A percentile compares a stretch with the other conserved stretches of the same genome.
Evolutionary conservation across 257 asterid genomes (phyloP).

Genomic region (Solanum bulbocastanum): DNA sequence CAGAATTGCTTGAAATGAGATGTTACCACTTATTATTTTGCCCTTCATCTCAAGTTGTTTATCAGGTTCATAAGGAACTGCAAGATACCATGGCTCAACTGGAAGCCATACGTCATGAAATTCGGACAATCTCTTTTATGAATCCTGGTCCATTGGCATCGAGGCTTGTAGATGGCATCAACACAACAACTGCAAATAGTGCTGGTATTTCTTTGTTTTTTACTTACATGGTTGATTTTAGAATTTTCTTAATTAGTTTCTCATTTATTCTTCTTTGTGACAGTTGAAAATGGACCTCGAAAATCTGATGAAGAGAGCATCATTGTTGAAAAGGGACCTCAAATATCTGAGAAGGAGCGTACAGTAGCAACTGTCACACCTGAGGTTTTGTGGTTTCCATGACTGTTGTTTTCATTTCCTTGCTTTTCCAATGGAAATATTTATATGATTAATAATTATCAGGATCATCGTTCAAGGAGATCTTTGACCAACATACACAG

Average conservation of each 20-base stretch:
- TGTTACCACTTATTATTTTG: background rate
- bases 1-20: background rate
- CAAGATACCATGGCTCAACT: slow-evolving; percentile 84
- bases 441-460: background rate
- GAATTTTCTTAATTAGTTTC: background rate
- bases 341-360: slow-evolving; percentile 23
- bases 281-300: slow-evolving; percentile 26
- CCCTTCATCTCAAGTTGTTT: background rate
- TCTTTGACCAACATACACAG: slow-evolving; percentile 39
- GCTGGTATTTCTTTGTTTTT: slow-evolving; percentile 22
- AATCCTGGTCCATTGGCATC: slow-evolving; percentile 65
- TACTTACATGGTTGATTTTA: background rate
- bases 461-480: slow-evolving; percentile 38
- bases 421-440: background rate
- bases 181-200: slow-evolving; percentile 14
- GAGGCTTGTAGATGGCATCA: slow-evolving; percentile 54
- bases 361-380: slow-evolving; percentile 12
- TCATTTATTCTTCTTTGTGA: background rate
- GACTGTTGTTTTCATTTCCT: background rate
- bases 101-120: slow-evolving; percentile 82
- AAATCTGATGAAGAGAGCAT: slow-evolving; percentile 22
- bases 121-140: slow-evolving; percentile 55
- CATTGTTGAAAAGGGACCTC: slow-evolving; percentile 19
- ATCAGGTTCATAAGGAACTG: slow-evolving; percentile 82
- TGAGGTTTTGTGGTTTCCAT: slow-evolving; percentile 29